Conservation (phyloP, 225 moss, liverwort and hornwort genomes). For the Marchantia paleacea region DNA sequence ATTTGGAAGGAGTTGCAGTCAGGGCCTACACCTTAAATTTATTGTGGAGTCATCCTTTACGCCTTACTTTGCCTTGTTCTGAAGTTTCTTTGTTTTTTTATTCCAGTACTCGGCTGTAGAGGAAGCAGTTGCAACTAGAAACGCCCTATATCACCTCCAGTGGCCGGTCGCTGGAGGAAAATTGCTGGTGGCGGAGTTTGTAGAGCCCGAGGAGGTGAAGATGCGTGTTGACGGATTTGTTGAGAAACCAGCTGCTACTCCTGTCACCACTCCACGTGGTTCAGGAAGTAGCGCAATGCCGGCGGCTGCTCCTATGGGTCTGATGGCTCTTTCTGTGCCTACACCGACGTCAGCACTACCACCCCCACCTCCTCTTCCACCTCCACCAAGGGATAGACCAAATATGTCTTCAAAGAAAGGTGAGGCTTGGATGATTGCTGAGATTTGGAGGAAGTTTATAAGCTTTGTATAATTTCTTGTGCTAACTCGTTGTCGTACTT, state of each 20-base stretch:
- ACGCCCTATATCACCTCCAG: slow-evolving; percentile 85
- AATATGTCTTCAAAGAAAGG: slow-evolving; percentile 63
- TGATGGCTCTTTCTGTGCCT: slow-evolving; percentile 48
- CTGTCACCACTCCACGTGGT: slow-evolving; percentile 66
- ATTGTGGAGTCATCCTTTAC: neutral
- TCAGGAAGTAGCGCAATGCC: slow-evolving; percentile 44
- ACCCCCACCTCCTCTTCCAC: slow-evolving; percentile 65
- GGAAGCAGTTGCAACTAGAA: slow-evolving; percentile 85
- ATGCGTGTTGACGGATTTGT: slow-evolving; percentile 57
- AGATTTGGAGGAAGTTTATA: no score
- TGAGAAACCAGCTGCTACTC: slow-evolving; percentile 71
- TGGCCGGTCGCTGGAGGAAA: slow-evolving; percentile 96
- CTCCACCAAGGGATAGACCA: slow-evolving; percentile 69
- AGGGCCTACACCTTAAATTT: neutral
- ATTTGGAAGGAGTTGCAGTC: neutral
- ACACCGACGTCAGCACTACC: slow-evolving; percentile 48
- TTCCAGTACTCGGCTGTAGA: slow-evolving; percentile 80
- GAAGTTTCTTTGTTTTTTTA: neutral
- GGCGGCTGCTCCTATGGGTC: slow-evolving; percentile 39
- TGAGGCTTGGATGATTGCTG: slow-evolving; percentile 16
- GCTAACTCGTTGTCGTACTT: no score
- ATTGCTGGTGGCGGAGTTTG: slow-evolving; percentile 82
- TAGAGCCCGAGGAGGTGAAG: slow-evolving; percentile 87
- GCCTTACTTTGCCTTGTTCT: neutral
- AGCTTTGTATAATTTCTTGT: no score